Evolutionary conservation across 441 rosid species (phyloP), one percentile per base, ranked within the genome.

Genomic region (Bruguiera hainesii): DNA sequence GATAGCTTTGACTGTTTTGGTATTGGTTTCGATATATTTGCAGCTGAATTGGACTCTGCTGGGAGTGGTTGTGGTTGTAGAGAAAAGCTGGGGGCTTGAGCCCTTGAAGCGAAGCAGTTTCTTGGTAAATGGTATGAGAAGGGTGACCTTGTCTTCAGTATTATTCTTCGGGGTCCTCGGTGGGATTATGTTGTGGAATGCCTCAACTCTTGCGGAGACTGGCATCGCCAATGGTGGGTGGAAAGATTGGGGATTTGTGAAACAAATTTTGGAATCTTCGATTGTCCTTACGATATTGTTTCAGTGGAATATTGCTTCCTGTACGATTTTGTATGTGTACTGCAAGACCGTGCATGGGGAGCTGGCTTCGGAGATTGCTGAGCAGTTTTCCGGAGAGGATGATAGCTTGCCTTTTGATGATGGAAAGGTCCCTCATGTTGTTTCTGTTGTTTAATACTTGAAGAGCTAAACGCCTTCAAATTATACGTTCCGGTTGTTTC

Each of bases 351-450:
- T 72, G 11, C 81, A 81, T 13, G 93, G 96, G 2, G 92, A 93
- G 79, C 83, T 88, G 42, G 95, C 83, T 18, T 73, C 68, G 75
- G 90, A 86, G 83, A 90, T 93, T 25, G 96, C 90, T 7, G 83
- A 84, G 70, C 93, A 93, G 71, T 88, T 89, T 72, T 89, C 90
- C 0, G 72, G 82, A 42, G 89, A 85, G 56, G 87, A 87, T 60
- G 82, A 87, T 1, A 83, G 94, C 31, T 79, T 94, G 79, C 98
- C 97, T 56, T 87, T 88, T 69, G 92, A 87, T 60, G 86, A 83
- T 50, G 83, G 77, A 23, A 89, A 94, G 79, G 88, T 74, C 30
- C 92, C 95, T 73, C 87, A 79, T 78, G 78, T 83, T 68, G 85
- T 89, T 53, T 85, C 86, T 72, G 78, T 82, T 56, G 74, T 72